These are phyloP conservation scores for Camillea tinctor DNA, from an alignment of 2,329 filamentous ascomycete genomes.

Conservation along the genomic window DNA sequence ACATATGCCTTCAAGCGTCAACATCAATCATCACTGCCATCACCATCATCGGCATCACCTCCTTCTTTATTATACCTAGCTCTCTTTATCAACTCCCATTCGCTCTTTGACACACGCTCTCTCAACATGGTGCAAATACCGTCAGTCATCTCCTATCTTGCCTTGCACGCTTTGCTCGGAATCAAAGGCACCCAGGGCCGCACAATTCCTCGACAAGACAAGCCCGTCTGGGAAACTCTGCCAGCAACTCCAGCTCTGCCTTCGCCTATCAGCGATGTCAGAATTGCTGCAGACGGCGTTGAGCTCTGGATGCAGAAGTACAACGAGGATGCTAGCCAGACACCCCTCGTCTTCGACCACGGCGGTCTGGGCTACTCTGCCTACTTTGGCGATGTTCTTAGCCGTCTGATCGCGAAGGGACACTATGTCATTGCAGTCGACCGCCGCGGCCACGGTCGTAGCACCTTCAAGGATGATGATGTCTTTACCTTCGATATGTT, in stretches of 20 bases:
- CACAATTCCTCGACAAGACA: neutral
- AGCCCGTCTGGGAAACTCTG: slow-evolving; percentile 34
- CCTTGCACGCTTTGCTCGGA: neutral
- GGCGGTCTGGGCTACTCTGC: slow-evolving; percentile 42
- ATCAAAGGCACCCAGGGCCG: neutral
- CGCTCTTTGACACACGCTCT: no score
- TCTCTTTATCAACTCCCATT: no score
- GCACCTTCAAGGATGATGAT: slow-evolving; percentile 35
- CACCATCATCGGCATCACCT: neutral
- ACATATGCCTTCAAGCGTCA: neutral
- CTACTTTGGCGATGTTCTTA: slow-evolving; percentile 40
- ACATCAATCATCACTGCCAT: neutral
- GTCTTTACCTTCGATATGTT: slow-evolving; percentile 40
- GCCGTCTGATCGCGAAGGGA: slow-evolving; percentile 30
- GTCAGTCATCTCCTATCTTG: neutral
- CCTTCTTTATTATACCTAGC: neutral
- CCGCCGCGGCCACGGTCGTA: slow-evolving; percentile 41
- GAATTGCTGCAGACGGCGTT: slow-evolving; percentile 35
- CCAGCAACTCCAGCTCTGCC: slow-evolving; percentile 39
- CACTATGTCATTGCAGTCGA: slow-evolving; percentile 41
- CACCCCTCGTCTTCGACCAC: slow-evolving; percentile 39
- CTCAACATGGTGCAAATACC: neutral
- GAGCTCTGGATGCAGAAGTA: slow-evolving; percentile 43
- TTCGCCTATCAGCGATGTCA: slow-evolving; percentile 30
- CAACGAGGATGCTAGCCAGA: slow-evolving; percentile 33